Evolutionary conservation across 805 yeast genomes (phyloP).

Genomic region (Metschnikowia kofuensis): DNA sequence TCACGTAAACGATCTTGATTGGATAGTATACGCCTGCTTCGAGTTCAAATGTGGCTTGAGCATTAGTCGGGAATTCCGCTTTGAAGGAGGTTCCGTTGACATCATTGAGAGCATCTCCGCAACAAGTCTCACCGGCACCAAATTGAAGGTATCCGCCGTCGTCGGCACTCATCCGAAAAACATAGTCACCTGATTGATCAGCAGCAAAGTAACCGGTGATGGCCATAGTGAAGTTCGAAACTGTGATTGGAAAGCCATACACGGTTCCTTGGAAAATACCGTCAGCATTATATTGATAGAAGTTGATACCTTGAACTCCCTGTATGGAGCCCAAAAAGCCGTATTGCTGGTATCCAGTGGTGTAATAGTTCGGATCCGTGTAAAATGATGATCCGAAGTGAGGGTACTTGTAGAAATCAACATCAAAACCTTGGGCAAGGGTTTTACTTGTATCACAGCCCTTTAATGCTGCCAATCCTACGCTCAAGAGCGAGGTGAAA

Average conservation of each 20-base stretch:
- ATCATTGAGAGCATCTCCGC: slow-evolving; percentile 6
- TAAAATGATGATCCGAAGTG: background rate
- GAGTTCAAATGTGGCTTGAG: background rate
- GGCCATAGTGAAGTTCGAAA: slow-evolving; percentile 7
- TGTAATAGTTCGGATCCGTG: slow-evolving; percentile 4
- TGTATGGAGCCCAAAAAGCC: slow-evolving; percentile 1
- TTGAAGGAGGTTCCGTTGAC: slow-evolving; percentile 4
- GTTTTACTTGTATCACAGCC: slow-evolving; percentile 3
- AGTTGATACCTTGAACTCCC: slow-evolving; percentile 2
- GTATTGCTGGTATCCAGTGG: slow-evolving; percentile 2
- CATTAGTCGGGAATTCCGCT: slow-evolving; percentile 2
- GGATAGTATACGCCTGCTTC: slow-evolving; percentile 9
- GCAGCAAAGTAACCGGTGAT: slow-evolving; percentile 10
- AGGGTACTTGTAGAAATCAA: slow-evolving; percentile 6
- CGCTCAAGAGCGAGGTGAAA: background rate
- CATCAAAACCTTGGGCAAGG: slow-evolving; percentile 3
- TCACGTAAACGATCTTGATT: slow-evolving; percentile 4
- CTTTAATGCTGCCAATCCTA: background rate
- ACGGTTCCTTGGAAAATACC: background rate
- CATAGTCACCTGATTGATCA: slow-evolving; percentile 4
- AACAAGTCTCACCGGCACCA: slow-evolving; percentile 8
- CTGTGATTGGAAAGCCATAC: slow-evolving; percentile 1
- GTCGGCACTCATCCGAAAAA: slow-evolving; percentile 5
- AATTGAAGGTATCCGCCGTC: slow-evolving; percentile 8
- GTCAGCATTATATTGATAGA: background rate